Percentiles rank a stretch among this genome's conserved stretches.
These are phyloP conservation scores for Aspergillus nomiae DNA, from an alignment of 2,329 filamentous ascomycete genomes.

Conservation along the genomic window DNA sequence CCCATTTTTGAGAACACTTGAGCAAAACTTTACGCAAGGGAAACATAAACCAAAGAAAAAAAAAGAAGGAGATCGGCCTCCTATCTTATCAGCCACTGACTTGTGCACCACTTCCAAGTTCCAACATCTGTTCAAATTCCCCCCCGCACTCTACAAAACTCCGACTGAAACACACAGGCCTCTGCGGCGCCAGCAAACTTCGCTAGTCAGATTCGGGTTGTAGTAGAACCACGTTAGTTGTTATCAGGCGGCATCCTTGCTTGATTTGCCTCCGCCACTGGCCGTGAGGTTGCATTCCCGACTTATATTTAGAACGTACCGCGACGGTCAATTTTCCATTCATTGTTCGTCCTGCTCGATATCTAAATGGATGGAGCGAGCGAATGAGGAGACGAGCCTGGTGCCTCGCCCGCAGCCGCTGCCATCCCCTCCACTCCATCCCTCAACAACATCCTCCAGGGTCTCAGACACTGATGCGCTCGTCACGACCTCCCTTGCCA, in stretches of 20 bases:
- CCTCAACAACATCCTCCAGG: constrained; percentile 9
- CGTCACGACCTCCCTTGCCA: constrained; percentile 12
- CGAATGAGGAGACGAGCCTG: constrained; percentile 39
- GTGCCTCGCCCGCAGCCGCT: constrained; percentile 31
- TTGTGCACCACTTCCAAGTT: neutral
- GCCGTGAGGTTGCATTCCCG: constrained; percentile 15
- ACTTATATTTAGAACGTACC: constrained; percentile 17
- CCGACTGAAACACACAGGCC: constrained; percentile 1
- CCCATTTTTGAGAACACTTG: neutral
- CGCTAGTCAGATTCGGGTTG: neutral
- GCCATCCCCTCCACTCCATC: constrained; percentile 23
- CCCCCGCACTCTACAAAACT: constrained; percentile 5
- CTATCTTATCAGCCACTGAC: constrained; percentile 4
- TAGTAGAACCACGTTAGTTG: neutral
- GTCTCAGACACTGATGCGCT: constrained; percentile 11
- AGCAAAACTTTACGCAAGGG: neutral
- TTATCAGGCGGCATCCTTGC: neutral
- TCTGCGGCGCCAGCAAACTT: constrained; percentile 11
- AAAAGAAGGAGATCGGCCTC: neutral
- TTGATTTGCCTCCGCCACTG: constrained; percentile 9
- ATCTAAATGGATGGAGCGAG: constrained; percentile 47
- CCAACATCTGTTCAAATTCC: neutral
- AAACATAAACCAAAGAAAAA: neutral
- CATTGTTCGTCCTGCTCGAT: constrained; percentile 11
- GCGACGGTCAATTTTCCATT: constrained; percentile 5